Evolutionary conservation across 2,329 filamentous ascomycete species (phyloP).

Genomic region (Mycosphaerella arachidis): DNA sequence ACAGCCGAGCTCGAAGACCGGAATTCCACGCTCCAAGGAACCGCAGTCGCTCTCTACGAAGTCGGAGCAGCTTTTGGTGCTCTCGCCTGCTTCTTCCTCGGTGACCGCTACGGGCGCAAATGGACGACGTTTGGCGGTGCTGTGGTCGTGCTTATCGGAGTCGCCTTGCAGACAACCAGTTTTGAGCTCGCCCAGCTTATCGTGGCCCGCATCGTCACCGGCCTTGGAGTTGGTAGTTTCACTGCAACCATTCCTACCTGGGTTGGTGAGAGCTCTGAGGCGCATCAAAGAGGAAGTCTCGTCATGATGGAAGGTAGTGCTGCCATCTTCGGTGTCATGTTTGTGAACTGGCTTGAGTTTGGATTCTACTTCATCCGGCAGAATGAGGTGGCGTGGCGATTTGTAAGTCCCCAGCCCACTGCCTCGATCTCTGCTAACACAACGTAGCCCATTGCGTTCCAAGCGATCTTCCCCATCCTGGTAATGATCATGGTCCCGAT

Average conservation of each 20-base stretch:
- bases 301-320: slow-evolving; percentile 22
- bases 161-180: slow-evolving; percentile 36
- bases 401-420: background rate
- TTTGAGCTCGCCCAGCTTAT: slow-evolving; percentile 47
- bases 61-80: slow-evolving; percentile 26
- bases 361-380: slow-evolving; percentile 22
- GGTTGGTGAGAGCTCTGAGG: slow-evolving; percentile 20
- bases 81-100: slow-evolving; percentile 39
- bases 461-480: slow-evolving; percentile 40
- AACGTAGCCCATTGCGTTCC: slow-evolving; percentile 36
- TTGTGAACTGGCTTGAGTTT: slow-evolving; percentile 25
- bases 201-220: slow-evolving; percentile 47
- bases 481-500: slow-evolving; percentile 32
- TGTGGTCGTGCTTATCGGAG: slow-evolving; percentile 38
- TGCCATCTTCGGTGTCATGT: slow-evolving; percentile 24
- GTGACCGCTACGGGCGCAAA: slow-evolving; percentile 40
- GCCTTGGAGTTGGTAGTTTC: slow-evolving; percentile 43
- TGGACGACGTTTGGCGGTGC: slow-evolving; percentile 40
- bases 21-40: slow-evolving; percentile 30
- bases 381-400: slow-evolving; percentile 17
- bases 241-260: slow-evolving; percentile 22
- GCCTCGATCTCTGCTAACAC: background rate
- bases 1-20: slow-evolving; percentile 13
- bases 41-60: slow-evolving; percentile 32
- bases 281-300: slow-evolving; percentile 17